Conservation (phyloP, 2,329 filamentous ascomycete genomes). For the Penicillium vulpinum region DNA sequence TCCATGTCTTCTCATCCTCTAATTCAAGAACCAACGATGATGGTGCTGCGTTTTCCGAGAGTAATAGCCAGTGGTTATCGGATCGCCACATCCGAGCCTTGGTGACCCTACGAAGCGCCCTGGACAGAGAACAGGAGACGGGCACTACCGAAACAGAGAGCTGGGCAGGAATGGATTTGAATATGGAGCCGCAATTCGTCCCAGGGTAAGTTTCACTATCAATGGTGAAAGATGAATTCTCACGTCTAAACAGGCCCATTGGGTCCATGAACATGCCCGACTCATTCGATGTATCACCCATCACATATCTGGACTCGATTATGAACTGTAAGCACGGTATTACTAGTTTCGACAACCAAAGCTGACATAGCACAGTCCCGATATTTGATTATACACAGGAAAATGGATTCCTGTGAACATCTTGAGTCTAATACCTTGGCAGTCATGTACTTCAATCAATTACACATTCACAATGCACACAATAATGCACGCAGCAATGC, state of each 20-base stretch:
- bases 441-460: background rate
- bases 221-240: background rate
- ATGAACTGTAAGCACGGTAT: constrained; percentile 27
- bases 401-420: background rate
- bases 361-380: background rate
- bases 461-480: too few relatives aligned
- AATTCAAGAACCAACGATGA: constrained; percentile 13
- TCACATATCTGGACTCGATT: constrained; percentile 31
- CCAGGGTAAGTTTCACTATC: constrained; percentile 13
- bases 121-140: constrained; percentile 15
- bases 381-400: constrained; percentile 1
- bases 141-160: background rate
- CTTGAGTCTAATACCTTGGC: background rate
- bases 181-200: background rate
- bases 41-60: constrained; percentile 14
- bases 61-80: constrained; percentile 31
- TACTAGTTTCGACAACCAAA: background rate
- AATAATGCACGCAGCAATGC: background rate
- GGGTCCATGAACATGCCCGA: constrained; percentile 16
- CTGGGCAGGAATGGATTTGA: background rate
- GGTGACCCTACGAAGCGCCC: constrained; percentile 24
- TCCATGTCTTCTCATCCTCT: constrained; percentile 30
- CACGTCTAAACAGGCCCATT: background rate
- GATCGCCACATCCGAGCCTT: constrained; percentile 32
- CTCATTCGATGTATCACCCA: constrained; percentile 24